phyloP scores from a whole-genome alignment of 305 asterid species.

The Fraxinus xanthoxyloides region DNA sequence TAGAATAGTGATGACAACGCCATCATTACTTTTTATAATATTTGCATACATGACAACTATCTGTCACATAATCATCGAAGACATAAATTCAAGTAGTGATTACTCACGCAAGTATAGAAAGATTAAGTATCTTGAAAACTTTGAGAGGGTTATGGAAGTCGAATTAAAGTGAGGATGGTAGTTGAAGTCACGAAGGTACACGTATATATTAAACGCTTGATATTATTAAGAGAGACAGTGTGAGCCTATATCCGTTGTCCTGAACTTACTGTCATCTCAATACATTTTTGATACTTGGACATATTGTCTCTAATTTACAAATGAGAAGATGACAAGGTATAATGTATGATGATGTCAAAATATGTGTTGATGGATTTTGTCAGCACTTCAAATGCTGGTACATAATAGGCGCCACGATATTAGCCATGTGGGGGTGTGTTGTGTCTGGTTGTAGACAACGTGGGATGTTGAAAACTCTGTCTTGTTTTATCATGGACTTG shows the following conservation, averaged over 20 bases:
- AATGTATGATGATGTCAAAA: no score
- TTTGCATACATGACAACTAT: background rate
- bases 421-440: background rate
- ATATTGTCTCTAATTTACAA: background rate
- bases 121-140: background rate
- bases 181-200: background rate
- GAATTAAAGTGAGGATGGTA: background rate
- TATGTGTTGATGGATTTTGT: background rate
- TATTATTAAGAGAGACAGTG: background rate
- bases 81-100: background rate
- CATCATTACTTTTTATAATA: background rate
- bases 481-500: background rate
- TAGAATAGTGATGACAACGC: background rate
- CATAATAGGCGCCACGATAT: background rate
- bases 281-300: background rate
- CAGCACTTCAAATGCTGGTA: background rate
- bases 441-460: background rate
- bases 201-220: background rate
- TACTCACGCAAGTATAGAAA: background rate
- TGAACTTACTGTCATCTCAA: background rate
- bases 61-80: background rate
- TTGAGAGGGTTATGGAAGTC: background rate
- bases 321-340: background rate
- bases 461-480: background rate
- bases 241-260: background rate